Percentiles rank a stretch among this genome's conserved stretches.
Evolutionary conservation across 305 asterid species (phyloP).

Genomic region (Salvia sclarea): DNA sequence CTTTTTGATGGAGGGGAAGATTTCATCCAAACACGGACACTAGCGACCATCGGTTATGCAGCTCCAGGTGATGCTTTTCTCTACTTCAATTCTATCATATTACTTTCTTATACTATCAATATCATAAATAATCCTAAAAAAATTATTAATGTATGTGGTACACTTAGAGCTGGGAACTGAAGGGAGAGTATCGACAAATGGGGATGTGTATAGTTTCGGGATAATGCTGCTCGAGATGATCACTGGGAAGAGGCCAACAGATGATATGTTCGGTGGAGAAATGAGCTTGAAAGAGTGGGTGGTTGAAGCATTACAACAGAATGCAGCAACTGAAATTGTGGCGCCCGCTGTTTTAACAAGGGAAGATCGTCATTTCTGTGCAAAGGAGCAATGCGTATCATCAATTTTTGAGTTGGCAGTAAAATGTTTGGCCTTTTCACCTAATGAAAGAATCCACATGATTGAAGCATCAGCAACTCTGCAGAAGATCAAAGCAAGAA

Average conservation of each 20-base stretch:
- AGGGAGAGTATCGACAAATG: slow-evolving; percentile 31
- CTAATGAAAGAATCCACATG: too few relatives aligned
- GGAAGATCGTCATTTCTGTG: too few relatives aligned
- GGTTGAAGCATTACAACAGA: too few relatives aligned
- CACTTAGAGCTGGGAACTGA: slow-evolving; percentile 19
- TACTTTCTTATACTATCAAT: too few relatives aligned
- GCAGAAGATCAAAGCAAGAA: slow-evolving; percentile 29
- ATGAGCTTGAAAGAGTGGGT: too few relatives aligned
- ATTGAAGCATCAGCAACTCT: neutral
- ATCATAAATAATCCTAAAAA: too few relatives aligned
- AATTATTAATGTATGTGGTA: neutral
- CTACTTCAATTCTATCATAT: too few relatives aligned
- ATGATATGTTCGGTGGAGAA: slow-evolving; percentile 35
- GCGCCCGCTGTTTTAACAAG: too few relatives aligned
- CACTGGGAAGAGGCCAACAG: slow-evolving; percentile 32
- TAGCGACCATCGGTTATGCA: slow-evolving; percentile 39
- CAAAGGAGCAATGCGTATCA: too few relatives aligned
- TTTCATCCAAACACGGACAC: slow-evolving; percentile 16
- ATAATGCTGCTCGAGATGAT: slow-evolving; percentile 40
- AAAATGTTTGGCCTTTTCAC: slow-evolving; percentile 28
- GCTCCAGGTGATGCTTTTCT: slow-evolving; percentile 33
- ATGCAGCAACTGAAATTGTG: too few relatives aligned
- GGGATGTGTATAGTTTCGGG: too few relatives aligned
- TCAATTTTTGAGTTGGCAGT: slow-evolving; percentile 32
- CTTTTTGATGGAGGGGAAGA: slow-evolving; percentile 24